Evolutionary conservation across 192 early-diverging fungal genomes (phyloP), one percentile per base, ranked within the genome.

Genomic region (Backusella morwellensis): DNA sequence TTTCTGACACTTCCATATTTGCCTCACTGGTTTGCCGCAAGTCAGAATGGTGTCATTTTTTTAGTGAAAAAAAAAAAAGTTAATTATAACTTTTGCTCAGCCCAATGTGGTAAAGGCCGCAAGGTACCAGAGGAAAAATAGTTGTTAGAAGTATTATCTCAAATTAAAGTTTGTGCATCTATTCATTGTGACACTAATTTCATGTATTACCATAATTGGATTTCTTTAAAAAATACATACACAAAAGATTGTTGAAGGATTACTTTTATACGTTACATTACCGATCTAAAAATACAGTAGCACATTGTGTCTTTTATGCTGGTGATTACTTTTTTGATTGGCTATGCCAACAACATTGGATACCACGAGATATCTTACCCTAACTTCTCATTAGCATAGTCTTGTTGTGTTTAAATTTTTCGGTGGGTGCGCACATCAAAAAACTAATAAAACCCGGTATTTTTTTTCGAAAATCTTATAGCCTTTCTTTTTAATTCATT

Each of bases 231-330:
- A 50, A 56, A 56, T 26, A 23, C 21, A 56, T 56, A 23, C 54
- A 44, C 42, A 44, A 56, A 21, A 29, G 2, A 63, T 26, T 59
- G 23, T 23, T 26, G 21, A 4, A 4, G 56, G 56, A 14, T 63
- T 29, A 29, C 29, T 63, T 63, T 29, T 63, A 29, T 29, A 63
- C 3, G 23, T 63, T 63, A 63, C 56, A 63, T 26, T 29, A 63
- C 21, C 9, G 56, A 63, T 63, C 56, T 63, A 63, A 63, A 63
- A 63, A 63, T 63, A 29, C 56, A 63, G 56, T 63, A 11, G 56
- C 56, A 63, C 56, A 63, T 63, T 63, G 56, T 63, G 56, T 63
- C 56, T 63, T 44, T 63, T 63, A 63, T 63, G 56, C 56, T 63
- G 23, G 26, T 29, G 12, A 63, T 23, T 29, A 29, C 9, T 4